Evolutionary conservation across 2,329 filamentous ascomycete species (phyloP).

Genomic region (Aspergillus neotritici): DNA sequence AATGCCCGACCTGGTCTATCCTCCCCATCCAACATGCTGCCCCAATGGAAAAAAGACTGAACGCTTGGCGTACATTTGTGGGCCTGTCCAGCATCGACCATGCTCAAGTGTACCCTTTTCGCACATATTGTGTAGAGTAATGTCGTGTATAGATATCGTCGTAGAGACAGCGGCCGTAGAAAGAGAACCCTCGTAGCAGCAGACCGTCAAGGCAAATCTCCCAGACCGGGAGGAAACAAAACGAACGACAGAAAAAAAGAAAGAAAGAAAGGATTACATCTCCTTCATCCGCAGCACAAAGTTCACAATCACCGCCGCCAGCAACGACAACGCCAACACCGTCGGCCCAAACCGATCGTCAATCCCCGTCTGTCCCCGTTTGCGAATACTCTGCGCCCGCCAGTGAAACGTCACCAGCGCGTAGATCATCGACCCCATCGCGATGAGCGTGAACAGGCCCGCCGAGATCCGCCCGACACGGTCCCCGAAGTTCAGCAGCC

Average conservation of each 20-base stretch:
- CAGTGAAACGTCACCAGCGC: slow-evolving; percentile 94
- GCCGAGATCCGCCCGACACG: slow-evolving; percentile 88
- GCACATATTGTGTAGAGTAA: no score
- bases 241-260: no score
- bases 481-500: slow-evolving; percentile 97
- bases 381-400: slow-evolving; percentile 86
- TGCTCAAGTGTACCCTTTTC: no score
- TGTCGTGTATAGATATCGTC: no score
- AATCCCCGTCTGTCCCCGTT: slow-evolving; percentile 88
- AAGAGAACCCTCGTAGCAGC: not conserved
- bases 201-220: not conserved
- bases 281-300: slow-evolving; percentile 66
- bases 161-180: no score
- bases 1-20: no score
- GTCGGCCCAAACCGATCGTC: slow-evolving; percentile 95
- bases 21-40: no score
- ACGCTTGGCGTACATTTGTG: no score
- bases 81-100: no score
- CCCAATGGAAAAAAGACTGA: no score
- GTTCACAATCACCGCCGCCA: slow-evolving; percentile 90
- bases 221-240: not conserved
- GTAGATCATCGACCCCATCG: slow-evolving; percentile 93
- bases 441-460: slow-evolving; percentile 87
- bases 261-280: no score
- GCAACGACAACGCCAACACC: slow-evolving; percentile 75